phyloP scores from a whole-genome alignment of 2,329 filamentous ascomycete genomes.

The Blumeria graminis region DNA sequence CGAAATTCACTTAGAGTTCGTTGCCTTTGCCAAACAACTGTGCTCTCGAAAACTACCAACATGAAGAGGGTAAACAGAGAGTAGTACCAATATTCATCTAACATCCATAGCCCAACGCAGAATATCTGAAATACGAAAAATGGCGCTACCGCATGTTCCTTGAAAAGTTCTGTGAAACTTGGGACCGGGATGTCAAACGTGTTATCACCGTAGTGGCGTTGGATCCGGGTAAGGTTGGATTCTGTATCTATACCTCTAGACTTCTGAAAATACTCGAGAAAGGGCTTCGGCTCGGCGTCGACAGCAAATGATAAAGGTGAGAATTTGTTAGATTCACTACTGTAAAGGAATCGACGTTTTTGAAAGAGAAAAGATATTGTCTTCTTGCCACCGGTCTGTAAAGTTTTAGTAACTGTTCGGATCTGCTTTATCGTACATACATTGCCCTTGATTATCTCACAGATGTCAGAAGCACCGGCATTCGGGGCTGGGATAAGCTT shows the following conservation, averaged over 20 bases:
- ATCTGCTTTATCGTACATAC: slow-evolving; percentile 16
- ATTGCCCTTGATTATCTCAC: slow-evolving; percentile 52
- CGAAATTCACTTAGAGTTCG: slow-evolving; percentile 88
- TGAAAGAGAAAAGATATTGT: slow-evolving; percentile 86
- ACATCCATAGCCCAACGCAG: slow-evolving; percentile 92
- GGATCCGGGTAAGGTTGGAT: slow-evolving; percentile 53
- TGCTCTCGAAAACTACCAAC: slow-evolving; percentile 93
- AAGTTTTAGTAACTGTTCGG: slow-evolving; percentile 7
- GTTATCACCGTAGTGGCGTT: slow-evolving; percentile 87
- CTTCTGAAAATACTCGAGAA: slow-evolving; percentile 53
- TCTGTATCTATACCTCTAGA: slow-evolving; percentile 50
- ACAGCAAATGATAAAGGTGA: slow-evolving; percentile 61
- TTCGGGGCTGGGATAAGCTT: slow-evolving; percentile 82
- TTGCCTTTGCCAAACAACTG: slow-evolving; percentile 97
- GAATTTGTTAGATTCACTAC: slow-evolving; percentile 48
- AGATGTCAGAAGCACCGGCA: slow-evolving; percentile 74
- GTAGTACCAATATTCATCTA: slow-evolving; percentile 99
- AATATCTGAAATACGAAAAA: slow-evolving; percentile 99
- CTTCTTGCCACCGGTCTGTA: slow-evolving; percentile 42
- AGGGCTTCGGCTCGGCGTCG: slow-evolving; percentile 64
- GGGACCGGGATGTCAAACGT: slow-evolving; percentile 96
- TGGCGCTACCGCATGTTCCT: slow-evolving; percentile 92
- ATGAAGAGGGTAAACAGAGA: slow-evolving; percentile 97
- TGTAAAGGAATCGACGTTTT: slow-evolving; percentile 85
- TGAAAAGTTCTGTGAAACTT: slow-evolving; percentile 84